Conservation (phyloP, 2,329 filamentous ascomycete species). For the Aureobasidium namibiae region DNA sequence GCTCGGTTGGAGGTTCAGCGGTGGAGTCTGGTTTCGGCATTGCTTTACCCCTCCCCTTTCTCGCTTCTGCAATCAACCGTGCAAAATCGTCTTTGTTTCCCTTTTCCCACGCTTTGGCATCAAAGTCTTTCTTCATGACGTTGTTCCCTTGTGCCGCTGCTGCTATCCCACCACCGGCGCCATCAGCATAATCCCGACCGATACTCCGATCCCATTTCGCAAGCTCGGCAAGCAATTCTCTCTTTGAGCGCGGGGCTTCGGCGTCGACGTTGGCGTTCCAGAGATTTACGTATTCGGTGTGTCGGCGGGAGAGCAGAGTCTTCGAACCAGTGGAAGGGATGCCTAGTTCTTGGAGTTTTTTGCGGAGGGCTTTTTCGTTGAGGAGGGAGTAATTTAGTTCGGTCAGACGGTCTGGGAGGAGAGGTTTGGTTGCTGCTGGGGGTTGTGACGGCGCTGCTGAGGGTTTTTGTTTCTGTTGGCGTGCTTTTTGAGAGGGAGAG, state of each 20-base stretch:
- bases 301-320: slow-evolving; percentile 64
- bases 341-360: slow-evolving; percentile 73
- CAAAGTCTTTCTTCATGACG: slow-evolving; percentile 83
- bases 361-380: slow-evolving; percentile 69
- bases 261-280: slow-evolving; percentile 98
- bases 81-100: slow-evolving; percentile 70
- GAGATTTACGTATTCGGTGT: slow-evolving; percentile 88
- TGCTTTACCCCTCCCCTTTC: slow-evolving; percentile 51
- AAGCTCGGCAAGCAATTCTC: slow-evolving; percentile 68
- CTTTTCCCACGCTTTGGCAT: slow-evolving; percentile 65
- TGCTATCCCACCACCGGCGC: no score
- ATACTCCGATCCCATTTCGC: slow-evolving; percentile 82
- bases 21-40: no score
- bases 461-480: neutral
- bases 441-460: neutral
- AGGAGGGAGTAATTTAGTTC: slow-evolving; percentile 79
- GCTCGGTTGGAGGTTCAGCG: slow-evolving; percentile 19
- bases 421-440: slow-evolving; percentile 10
- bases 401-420: slow-evolving; percentile 57
- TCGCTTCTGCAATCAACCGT: slow-evolving; percentile 66
- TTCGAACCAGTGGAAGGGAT: slow-evolving; percentile 64
- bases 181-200: slow-evolving; percentile 47
- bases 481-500: neutral
- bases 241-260: slow-evolving; percentile 58
- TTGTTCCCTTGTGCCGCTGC: no score